Conservation (phyloP, 2,329 filamentous ascomycete species). For the Tolypocladium amazonense region DNA sequence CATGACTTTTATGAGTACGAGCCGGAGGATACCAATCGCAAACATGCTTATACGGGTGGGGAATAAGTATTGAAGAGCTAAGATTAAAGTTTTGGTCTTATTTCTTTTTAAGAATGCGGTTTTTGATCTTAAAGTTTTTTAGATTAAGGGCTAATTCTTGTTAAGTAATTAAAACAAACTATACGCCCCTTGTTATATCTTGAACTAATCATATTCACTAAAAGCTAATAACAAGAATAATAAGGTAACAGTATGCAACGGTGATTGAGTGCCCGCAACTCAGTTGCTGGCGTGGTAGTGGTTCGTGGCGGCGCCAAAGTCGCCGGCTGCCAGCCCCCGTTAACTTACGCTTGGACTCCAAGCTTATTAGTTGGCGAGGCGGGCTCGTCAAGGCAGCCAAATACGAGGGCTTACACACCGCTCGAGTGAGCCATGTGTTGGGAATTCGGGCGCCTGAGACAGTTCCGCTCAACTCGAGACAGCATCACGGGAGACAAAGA, state of each 20-base stretch:
- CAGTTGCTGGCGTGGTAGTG: neutral
- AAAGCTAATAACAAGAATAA: too few species aligned
- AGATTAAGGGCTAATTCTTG: too few species aligned
- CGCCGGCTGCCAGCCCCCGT: neutral
- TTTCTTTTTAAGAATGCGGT: too few species aligned
- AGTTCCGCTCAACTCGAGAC: too few species aligned
- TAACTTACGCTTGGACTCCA: neutral
- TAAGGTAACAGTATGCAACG: too few species aligned
- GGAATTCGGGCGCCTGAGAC: neutral
- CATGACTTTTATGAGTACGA: conserved; percentile 15
- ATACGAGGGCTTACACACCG: neutral
- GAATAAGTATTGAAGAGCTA: too few species aligned
- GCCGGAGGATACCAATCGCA: neutral
- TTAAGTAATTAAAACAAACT: too few species aligned
- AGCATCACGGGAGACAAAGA: neutral
- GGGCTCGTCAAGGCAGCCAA: neutral
- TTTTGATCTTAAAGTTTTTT: too few species aligned
- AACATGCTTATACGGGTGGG: conserved; percentile 8
- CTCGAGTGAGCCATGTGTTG: neutral
- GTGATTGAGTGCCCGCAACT: neutral
- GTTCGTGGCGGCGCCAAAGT: neutral
- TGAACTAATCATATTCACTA: too few species aligned
- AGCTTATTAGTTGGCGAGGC: neutral
- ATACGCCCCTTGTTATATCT: too few species aligned
- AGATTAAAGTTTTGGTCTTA: too few species aligned